Evolutionary conservation across 176 grass and related monocot genomes (phyloP).

Genomic region (Thinopyrum elongatum): DNA sequence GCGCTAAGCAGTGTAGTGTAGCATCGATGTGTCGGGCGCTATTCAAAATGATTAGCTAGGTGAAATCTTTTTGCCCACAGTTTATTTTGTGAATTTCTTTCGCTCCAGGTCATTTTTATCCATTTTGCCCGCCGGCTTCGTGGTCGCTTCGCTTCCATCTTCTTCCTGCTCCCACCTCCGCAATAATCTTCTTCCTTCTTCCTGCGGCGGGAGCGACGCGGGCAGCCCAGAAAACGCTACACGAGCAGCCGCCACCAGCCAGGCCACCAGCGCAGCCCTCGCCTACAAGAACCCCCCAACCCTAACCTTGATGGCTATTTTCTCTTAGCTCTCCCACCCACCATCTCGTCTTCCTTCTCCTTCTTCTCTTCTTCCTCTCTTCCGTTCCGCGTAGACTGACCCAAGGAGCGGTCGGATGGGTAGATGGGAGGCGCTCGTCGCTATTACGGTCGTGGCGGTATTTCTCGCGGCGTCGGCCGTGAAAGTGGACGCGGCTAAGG

Average conservation of each 20-base stretch:
- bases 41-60: no score
- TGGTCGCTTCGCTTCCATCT: neutral
- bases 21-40: no score
- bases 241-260: neutral
- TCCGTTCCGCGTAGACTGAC: conserved; percentile 2
- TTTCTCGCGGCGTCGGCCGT: neutral
- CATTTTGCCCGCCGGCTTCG: no score
- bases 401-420: neutral
- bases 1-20: no score
- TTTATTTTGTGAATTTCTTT: no score
- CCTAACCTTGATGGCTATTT: conserved; percentile 9
- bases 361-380: neutral
- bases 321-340: no score
- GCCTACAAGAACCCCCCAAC: conserved; percentile 41
- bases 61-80: no score
- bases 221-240: neutral
- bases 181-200: conserved; percentile 9
- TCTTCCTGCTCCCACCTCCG: neutral
- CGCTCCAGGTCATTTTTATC: no score
- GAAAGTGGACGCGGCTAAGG: neutral
- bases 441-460: neutral
- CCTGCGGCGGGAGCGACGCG: neutral
- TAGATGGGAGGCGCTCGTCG: neutral
- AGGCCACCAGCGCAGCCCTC: neutral
- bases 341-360: neutral